Base-by-base conservation (phyloP, 2,329 filamentous ascomycete genomes). In the Aspergillus neoniger region DNA sequence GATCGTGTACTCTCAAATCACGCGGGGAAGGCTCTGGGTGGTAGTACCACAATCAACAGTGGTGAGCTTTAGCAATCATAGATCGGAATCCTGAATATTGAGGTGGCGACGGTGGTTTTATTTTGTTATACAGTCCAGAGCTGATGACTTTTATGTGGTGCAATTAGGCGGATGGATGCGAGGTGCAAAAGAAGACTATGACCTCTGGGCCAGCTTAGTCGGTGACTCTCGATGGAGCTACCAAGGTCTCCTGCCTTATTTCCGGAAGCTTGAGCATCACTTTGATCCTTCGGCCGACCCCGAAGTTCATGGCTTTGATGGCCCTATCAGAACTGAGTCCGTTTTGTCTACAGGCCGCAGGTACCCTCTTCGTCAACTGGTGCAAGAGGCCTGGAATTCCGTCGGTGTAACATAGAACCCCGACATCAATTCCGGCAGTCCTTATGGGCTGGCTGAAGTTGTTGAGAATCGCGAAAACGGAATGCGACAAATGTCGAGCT, bases 1-100 rank as follows among this genome's bases (percentile, higher is more conserved):
- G 63, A 65, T 14, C 62, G 65, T 5, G 62, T 59, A 10, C 58
- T 65, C 25, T 71, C 69, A 32, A 73, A 74, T n/a, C 68, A 67
- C 44, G 72, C 64, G 1, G 70, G 74, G 1, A 72, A 70, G 36
- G 67, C 63, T 12, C 67, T 74, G 6, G 66, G 63, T 4, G 72
- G 74, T 0, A 65, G 65, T 4, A 71, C 67, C 1, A 64, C 70
- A 8, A 72, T 72, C 32, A 76, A 74, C 41, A 65, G 71, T 62
- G 72, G 70, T 65, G 51, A 30, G 47, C 17, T 25, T 17, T 28
- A 8, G 15, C 15, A 28, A 6, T n/a, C n/a, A 12, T 36, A n/a
- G 9, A 30, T 19, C 7, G 30, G 25, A 9, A 9, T 8, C n/a
- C n/a, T 32, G 2, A 9, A 19, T 5, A 6, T 12, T 2, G 2